Conservation (phyloP, 345 rosid species). For the Ceriops tagal region DNA sequence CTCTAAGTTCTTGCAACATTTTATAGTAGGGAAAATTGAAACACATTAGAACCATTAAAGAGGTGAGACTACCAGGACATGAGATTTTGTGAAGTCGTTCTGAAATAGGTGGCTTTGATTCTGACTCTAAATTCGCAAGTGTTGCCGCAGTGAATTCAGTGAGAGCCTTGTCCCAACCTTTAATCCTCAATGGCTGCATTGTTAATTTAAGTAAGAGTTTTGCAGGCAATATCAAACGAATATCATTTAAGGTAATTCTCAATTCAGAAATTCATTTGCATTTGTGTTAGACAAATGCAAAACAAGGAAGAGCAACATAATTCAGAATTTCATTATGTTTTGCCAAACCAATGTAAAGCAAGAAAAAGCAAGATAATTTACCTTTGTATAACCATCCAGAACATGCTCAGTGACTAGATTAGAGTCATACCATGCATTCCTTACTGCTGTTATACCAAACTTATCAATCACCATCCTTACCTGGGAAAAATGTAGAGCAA, state of each 20-base stretch:
- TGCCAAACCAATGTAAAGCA: neutral
- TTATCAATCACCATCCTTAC: slow-evolving; percentile 61
- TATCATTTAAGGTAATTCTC: slow-evolving; percentile 1
- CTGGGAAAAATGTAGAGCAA: slow-evolving; percentile 32
- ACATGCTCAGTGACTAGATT: slow-evolving; percentile 50
- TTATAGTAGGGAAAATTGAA: too few species aligned
- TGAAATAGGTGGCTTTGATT: slow-evolving; percentile 40
- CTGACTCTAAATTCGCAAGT: slow-evolving; percentile 41
- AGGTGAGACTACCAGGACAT: slow-evolving; percentile 54
- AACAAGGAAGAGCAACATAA: neutral
- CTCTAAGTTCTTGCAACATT: too few species aligned
- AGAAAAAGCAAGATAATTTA: slow-evolving; percentile 17
- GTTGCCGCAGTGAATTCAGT: slow-evolving; percentile 68
- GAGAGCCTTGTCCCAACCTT: slow-evolving; percentile 80
- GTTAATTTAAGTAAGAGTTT: slow-evolving; percentile 1
- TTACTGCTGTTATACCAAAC: slow-evolving; percentile 65
- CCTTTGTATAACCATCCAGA: slow-evolving; percentile 80
- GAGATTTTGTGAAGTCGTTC: slow-evolving; percentile 60
- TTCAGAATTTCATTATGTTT: neutral
- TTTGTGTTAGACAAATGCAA: too few species aligned
- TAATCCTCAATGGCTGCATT: slow-evolving; percentile 62
- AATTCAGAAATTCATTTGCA: too few species aligned
- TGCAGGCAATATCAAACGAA: slow-evolving; percentile 3
- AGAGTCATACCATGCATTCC: slow-evolving; percentile 69
- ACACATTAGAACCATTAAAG: neutral